Base-by-base conservation (phyloP, 257 asterid genomes). In the Euphrasia confusa region DNA sequence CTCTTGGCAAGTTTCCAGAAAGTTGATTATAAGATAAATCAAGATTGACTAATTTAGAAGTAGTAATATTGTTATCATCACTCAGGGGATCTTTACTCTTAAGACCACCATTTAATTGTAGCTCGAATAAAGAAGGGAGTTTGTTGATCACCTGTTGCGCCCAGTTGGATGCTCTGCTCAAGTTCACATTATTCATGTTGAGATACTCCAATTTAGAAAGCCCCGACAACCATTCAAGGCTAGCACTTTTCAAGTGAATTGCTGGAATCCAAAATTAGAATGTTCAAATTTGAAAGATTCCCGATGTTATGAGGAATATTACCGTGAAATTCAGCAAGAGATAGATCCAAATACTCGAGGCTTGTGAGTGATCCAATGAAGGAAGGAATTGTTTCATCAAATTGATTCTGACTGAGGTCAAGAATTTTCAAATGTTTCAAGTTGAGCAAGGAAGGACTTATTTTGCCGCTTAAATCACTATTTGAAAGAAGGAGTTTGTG, bases 1-100 rank as follows among this genome's bases (percentile, higher is more conserved):
- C 74, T 21, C 54, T 71, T 7, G 83, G 78, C 37, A 78, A 30
- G 8, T 63, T 45, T 15, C 72, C 80, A 3, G 83, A 64, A 45
- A 81, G 60, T 32, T 27, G 33, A 66, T 81, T 81, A 0, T 0
- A 0, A 7, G 17, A 10, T n/a, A 78, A 62, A 5, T 45, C 52
- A n/a, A n/a, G n/a, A n/a, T n/a, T n/a, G n/a, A n/a, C n/a, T n/a
- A n/a, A n/a, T n/a, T n/a, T n/a, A n/a, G n/a, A n/a, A n/a, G n/a
- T n/a, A n/a, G n/a, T n/a, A n/a, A n/a, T n/a, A n/a, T n/a, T n/a
- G n/a, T n/a, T n/a, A n/a, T n/a, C n/a, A n/a, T n/a, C n/a, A n/a
- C n/a, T n/a, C n/a, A n/a, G n/a, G n/a, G n/a, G n/a, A n/a, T n/a
- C n/a, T n/a, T n/a, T n/a, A n/a, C n/a, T n/a, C n/a, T n/a, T n/a